Evolutionary conservation across 2,329 filamentous ascomycete species (phyloP).

Genomic region (Aschersonia sp.): DNA sequence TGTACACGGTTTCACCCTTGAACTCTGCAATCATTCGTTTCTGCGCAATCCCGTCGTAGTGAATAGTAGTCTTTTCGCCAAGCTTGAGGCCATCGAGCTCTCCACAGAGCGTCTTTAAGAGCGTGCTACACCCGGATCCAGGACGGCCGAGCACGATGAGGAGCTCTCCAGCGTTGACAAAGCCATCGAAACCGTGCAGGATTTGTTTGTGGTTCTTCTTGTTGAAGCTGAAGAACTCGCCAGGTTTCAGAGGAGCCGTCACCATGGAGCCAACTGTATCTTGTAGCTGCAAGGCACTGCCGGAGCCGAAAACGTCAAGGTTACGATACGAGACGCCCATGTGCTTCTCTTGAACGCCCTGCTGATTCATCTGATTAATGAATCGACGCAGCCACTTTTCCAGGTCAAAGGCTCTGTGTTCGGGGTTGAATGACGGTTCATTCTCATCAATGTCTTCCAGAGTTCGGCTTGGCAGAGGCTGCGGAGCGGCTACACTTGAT

Average conservation of each 20-base stretch:
- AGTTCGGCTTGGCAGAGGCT: conserved; percentile 3
- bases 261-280: conserved; percentile 48
- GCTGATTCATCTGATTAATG: conserved; percentile 30
- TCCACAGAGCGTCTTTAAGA: conserved; percentile 46
- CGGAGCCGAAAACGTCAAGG: conserved; percentile 51
- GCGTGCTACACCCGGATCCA: conserved; percentile 47
- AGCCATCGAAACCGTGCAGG: conserved; percentile 46
- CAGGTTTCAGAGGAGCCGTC: conserved; percentile 38
- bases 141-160: conserved; percentile 55
- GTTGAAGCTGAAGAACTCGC: conserved; percentile 36
- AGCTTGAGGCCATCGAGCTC: conserved; percentile 43
- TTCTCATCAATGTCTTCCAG: conserved; percentile 11
- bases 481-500: conserved; percentile 10
- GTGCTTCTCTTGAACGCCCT: conserved; percentile 35
- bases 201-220: conserved; percentile 40
- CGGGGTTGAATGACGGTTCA: conserved; percentile 21
- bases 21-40: conserved; percentile 42
- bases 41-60: conserved; percentile 47
- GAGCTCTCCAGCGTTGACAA: conserved; percentile 50
- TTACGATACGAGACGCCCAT: conserved; percentile 51
- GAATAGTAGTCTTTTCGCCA: conserved; percentile 33
- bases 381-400: conserved; percentile 25
- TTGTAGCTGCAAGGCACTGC: conserved; percentile 53
- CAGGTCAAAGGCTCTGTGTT: conserved; percentile 23
- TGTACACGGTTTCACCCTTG: conserved; percentile 55